Percentiles rank a stretch among this genome's conserved stretches.
These are phyloP conservation scores for Zygosaccharomyces pseudobailii DNA, from an alignment of 1,139 yeast species.

Conservation along the genomic window DNA sequence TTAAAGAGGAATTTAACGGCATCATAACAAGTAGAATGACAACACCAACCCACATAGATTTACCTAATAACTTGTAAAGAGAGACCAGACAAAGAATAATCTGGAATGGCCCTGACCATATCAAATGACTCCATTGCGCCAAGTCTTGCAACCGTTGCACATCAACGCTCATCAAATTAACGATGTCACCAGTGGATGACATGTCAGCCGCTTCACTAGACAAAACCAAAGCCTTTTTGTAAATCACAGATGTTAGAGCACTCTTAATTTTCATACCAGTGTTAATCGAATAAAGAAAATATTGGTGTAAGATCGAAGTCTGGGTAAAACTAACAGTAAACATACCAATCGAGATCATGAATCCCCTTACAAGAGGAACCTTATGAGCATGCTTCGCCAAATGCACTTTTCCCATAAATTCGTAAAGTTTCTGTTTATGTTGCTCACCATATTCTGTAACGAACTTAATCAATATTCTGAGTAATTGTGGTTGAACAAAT, in stretches of 20 bases:
- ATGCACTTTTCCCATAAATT: conserved; percentile 6
- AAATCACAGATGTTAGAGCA: conserved; percentile 71
- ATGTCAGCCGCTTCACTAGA: conserved; percentile 79
- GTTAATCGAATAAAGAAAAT: conserved; percentile 83
- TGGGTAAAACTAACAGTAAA: conserved; percentile 76
- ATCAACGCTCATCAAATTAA: conserved; percentile 94
- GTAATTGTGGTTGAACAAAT: conserved; percentile 83
- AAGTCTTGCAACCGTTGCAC: conserved; percentile 90
- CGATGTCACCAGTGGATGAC: conserved; percentile 94
- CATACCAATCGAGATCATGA: conserved; percentile 80
- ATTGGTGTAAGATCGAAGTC: conserved; percentile 85
- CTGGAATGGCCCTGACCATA: conserved; percentile 98
- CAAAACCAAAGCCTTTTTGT: conserved; percentile 71
- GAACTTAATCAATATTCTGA: conserved; percentile 69
- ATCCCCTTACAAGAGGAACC: conserved; percentile 68
- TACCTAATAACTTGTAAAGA: conserved; percentile 71
- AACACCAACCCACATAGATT: conserved; percentile 97
- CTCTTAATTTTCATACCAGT: conserved; percentile 88
- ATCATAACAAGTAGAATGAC: conserved; percentile 75
- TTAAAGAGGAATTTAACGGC: conserved; percentile 74
- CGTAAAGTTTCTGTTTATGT: conserved; percentile 23
- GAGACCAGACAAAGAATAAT: conserved; percentile 73
- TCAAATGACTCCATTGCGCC: conserved; percentile 76
- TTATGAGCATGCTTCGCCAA: conserved; percentile 25
- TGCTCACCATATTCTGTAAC: conserved; percentile 69